Evolutionary conservation across 345 rosid species (phyloP).

Genomic region (Abelmoschus esculentus): DNA sequence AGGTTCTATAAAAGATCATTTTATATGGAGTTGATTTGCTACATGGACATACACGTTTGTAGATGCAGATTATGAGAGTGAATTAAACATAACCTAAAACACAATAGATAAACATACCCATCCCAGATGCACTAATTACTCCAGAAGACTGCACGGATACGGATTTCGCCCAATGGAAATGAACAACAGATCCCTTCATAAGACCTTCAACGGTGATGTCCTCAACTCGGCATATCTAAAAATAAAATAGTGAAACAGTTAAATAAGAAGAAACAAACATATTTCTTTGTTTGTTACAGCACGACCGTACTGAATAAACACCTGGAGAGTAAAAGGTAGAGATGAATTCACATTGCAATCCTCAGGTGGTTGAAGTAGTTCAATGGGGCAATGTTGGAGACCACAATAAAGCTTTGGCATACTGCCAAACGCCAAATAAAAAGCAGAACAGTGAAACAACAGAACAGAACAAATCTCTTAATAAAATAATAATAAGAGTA

Average conservation of each 20-base stretch:
- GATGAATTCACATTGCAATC: constrained; percentile 99
- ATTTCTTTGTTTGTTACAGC: constrained; percentile 10
- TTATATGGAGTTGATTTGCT: background rate
- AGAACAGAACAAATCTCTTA: background rate
- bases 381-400: constrained; percentile 70
- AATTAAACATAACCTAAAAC: constrained; percentile 6
- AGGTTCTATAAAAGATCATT: background rate
- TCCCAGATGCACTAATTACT: constrained; percentile 67
- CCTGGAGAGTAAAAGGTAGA: constrained; percentile 96
- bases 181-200: constrained; percentile 87
- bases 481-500: too few species aligned
- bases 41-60: background rate
- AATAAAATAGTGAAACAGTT: constrained; percentile 20
- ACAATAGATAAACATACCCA: constrained; percentile 46
- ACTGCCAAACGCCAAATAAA: constrained; percentile 28
- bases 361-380: constrained; percentile 89
- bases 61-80: background rate
- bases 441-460: constrained; percentile 7
- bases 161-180: constrained; percentile 89
- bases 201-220: constrained; percentile 83
- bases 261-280: constrained; percentile 14
- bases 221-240: constrained; percentile 95
- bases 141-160: constrained; percentile 69
- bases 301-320: constrained; percentile 22
- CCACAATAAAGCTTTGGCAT: constrained; percentile 86